Evolutionary conservation across 2,329 filamentous ascomycete species (phyloP).

Genomic region (Aschersonia sp.): DNA sequence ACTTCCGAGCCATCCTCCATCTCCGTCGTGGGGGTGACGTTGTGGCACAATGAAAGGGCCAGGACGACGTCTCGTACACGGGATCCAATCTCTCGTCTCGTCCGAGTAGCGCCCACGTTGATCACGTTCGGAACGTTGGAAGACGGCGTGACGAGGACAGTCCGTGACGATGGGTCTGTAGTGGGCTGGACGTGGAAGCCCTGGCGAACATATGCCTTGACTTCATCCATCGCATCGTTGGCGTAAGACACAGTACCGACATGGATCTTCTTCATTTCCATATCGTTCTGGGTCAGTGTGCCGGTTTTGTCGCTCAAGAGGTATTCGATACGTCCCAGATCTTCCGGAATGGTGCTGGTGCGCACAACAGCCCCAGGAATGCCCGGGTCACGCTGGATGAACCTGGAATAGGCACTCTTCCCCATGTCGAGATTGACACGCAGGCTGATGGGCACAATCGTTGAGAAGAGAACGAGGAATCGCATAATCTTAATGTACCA

Average conservation of each 20-base stretch:
- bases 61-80: slow-evolving; percentile 87
- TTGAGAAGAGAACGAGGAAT: slow-evolving; percentile 98
- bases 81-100: slow-evolving; percentile 81
- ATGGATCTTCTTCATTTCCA: slow-evolving; percentile 98
- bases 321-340: slow-evolving; percentile 90
- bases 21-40: slow-evolving; percentile 75
- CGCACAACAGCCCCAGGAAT: slow-evolving; percentile 88
- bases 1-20: slow-evolving; percentile 63
- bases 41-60: slow-evolving; percentile 86
- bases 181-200: slow-evolving; percentile 50
- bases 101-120: slow-evolving; percentile 57
- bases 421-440: slow-evolving; percentile 95
- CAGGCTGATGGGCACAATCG: slow-evolving; percentile 92
- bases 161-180: slow-evolving; percentile 26
- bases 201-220: slow-evolving; percentile 71
- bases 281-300: slow-evolving; percentile 94
- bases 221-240: slow-evolving; percentile 98
- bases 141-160: slow-evolving; percentile 58
- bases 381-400: slow-evolving; percentile 81
- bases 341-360: slow-evolving; percentile 94
- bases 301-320: slow-evolving; percentile 94
- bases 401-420: slow-evolving; percentile 89
- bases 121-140: slow-evolving; percentile 49
- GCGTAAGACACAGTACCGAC: slow-evolving; percentile 96
- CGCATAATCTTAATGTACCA: slow-evolving; percentile 98